Percentiles rank a stretch among this genome's conserved stretches.
Evolutionary conservation across 75 land plant genomes (phyloP).

Genomic region (Adiantum capillusveneris): DNA sequence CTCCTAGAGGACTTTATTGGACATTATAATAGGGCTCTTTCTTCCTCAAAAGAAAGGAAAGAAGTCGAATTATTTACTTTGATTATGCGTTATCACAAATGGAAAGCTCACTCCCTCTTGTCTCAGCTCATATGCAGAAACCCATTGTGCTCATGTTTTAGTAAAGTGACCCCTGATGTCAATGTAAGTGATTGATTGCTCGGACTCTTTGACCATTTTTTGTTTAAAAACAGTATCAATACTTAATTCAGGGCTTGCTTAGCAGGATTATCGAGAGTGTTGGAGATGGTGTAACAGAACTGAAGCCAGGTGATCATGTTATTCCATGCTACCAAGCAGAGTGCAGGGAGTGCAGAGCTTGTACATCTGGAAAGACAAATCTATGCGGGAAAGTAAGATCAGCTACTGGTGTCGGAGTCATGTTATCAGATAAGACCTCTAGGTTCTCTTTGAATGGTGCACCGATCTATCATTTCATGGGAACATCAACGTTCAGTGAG

Average conservation of each 20-base stretch:
- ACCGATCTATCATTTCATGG: slow-evolving; percentile 36
- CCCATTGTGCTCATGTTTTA: too few relatives aligned
- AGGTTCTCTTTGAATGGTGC: slow-evolving; percentile 25
- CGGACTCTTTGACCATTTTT: too few relatives aligned
- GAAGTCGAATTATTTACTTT: too few relatives aligned
- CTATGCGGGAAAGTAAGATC: slow-evolving; percentile 32
- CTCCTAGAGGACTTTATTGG: too few relatives aligned
- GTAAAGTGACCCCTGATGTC: too few relatives aligned
- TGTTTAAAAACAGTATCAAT: too few relatives aligned
- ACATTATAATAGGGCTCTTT: too few relatives aligned
- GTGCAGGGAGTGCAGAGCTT: slow-evolving; percentile 26
- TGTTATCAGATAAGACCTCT: slow-evolving; percentile 23
- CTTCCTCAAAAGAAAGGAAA: too few relatives aligned
- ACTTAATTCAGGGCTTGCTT: background rate
- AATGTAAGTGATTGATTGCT: too few relatives aligned
- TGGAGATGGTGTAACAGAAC: slow-evolving; percentile 26
- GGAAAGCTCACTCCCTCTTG: too few relatives aligned
- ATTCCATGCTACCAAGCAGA: slow-evolving; percentile 41
- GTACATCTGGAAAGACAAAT: slow-evolving; percentile 33
- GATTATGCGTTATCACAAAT: too few relatives aligned
- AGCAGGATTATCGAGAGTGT: slow-evolving; percentile 44
- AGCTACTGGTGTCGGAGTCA: slow-evolving; percentile 29
- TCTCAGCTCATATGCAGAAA: too few relatives aligned
- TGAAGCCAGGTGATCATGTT: slow-evolving; percentile 33
- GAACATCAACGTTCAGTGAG: slow-evolving; percentile 39